These are phyloP conservation scores for Penicillium sclerotiorum DNA, from an alignment of 2,329 filamentous ascomycete genomes.

Conservation along the genomic window DNA sequence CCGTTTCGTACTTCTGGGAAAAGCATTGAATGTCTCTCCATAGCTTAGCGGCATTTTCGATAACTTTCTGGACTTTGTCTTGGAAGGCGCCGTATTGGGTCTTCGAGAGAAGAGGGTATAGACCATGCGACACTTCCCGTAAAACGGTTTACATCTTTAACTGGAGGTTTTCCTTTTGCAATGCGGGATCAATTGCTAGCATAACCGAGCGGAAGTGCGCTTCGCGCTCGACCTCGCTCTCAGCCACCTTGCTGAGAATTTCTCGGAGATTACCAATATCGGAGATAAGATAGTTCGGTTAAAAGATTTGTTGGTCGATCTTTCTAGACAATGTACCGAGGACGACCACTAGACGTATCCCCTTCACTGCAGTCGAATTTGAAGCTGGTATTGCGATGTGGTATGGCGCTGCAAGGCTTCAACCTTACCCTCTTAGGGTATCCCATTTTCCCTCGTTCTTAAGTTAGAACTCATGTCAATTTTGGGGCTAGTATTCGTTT, in stretches of 20 bases:
- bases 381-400: constrained; percentile 33
- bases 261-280: constrained; percentile 13
- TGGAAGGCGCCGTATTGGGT: no score
- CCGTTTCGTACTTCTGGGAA: no score
- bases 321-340: constrained; percentile 32
- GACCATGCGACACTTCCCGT: no score
- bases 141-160: no score
- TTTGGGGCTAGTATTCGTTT: background rate
- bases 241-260: constrained; percentile 17
- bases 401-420: background rate
- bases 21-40: no score
- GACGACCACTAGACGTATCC: constrained; percentile 36
- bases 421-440: background rate
- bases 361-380: constrained; percentile 34
- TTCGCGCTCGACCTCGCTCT: constrained; percentile 24
- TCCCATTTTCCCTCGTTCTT: no score
- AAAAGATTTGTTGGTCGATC: constrained; percentile 35
- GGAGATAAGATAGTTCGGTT: constrained; percentile 32
- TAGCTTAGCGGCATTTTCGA: no score
- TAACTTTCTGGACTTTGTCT: no score
- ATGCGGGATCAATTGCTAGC: constrained; percentile 21
- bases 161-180: no score
- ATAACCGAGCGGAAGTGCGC: constrained; percentile 22
- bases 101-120: no score
- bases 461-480: no score